These are phyloP conservation scores for Luffa acutangula DNA, from an alignment of 306 rosid species.

Conservation along the genomic window DNA sequence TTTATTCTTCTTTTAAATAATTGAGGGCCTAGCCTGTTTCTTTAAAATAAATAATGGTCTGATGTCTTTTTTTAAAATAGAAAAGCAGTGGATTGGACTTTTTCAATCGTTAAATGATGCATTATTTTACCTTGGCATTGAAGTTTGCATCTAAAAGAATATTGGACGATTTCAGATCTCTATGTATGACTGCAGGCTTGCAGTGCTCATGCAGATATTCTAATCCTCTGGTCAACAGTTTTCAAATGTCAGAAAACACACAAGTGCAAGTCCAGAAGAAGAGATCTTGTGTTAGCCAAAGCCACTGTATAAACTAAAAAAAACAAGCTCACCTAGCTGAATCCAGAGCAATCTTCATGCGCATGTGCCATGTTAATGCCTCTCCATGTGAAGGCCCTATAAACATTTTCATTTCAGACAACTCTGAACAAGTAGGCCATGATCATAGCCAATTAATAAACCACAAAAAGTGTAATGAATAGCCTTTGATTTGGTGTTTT, in stretches of 20 bases:
- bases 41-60: not conserved
- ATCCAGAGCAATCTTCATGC: slow-evolving; percentile 96
- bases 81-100: not conserved
- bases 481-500: slow-evolving; percentile 6
- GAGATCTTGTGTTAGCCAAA: not conserved
- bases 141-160: slow-evolving; percentile 84
- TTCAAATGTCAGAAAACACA: slow-evolving; percentile 19
- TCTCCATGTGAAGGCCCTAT: slow-evolving; percentile 81
- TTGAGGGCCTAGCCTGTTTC: not conserved
- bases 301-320: not conserved
- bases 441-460: not conserved
- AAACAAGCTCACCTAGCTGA: slow-evolving; percentile 57
- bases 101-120: not conserved
- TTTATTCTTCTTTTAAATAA: not conserved
- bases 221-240: slow-evolving; percentile 61
- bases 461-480: not conserved
- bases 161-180: slow-evolving; percentile 95
- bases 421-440: not conserved
- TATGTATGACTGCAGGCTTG: slow-evolving; percentile 73
- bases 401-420: not conserved
- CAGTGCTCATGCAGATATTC: slow-evolving; percentile 88
- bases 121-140: slow-evolving; percentile 70
- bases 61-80: not conserved
- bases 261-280: not conserved
- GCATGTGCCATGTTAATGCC: slow-evolving; percentile 72